Evolutionary conservation across 2,329 filamentous ascomycete genomes (phyloP).

Genomic region (Aspergillus fijiensis): DNA sequence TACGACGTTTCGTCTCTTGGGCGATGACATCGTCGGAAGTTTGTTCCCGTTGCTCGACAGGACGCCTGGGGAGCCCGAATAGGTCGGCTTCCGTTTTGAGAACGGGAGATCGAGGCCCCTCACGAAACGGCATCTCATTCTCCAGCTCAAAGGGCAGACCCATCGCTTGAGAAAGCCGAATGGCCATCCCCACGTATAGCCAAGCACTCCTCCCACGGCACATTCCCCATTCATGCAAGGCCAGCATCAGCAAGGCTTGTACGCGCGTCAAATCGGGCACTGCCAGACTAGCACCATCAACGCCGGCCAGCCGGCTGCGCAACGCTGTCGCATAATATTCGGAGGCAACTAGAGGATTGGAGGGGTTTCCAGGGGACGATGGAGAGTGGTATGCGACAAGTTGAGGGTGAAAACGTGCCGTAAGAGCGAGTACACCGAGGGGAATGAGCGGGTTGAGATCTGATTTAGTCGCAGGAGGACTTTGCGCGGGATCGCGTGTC

Average conservation of each 20-base stretch:
- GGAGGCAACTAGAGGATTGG: constrained; percentile 52
- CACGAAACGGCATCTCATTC: constrained; percentile 49
- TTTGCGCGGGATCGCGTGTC: constrained; percentile 30
- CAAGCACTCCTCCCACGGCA: constrained; percentile 55
- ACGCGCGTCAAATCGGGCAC: constrained; percentile 50
- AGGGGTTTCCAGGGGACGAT: constrained; percentile 40
- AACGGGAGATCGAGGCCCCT: constrained; percentile 41
- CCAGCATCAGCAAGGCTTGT: constrained; percentile 57
- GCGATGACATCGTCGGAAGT: constrained; percentile 51
- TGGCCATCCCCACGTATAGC: constrained; percentile 49
- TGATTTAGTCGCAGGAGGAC: constrained; percentile 29
- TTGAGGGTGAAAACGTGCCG: constrained; percentile 54
- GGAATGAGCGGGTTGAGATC: constrained; percentile 51
- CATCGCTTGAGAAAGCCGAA: constrained; percentile 47
- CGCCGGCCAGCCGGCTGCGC: constrained; percentile 47
- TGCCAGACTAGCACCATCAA: constrained; percentile 43
- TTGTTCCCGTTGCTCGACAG: constrained; percentile 35
- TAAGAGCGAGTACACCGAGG: constrained; percentile 56
- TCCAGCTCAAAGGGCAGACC: constrained; percentile 48
- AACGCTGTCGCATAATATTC: constrained; percentile 57
- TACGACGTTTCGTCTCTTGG: constrained; percentile 55
- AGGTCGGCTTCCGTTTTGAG: constrained; percentile 40
- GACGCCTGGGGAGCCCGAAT: constrained; percentile 36
- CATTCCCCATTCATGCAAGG: constrained; percentile 59
- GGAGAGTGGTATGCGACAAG: constrained; percentile 52